These are phyloP conservation scores for Suillus ampliporus DNA, from an alignment of 768 basidiomycete species.

Conservation along the genomic window DNA sequence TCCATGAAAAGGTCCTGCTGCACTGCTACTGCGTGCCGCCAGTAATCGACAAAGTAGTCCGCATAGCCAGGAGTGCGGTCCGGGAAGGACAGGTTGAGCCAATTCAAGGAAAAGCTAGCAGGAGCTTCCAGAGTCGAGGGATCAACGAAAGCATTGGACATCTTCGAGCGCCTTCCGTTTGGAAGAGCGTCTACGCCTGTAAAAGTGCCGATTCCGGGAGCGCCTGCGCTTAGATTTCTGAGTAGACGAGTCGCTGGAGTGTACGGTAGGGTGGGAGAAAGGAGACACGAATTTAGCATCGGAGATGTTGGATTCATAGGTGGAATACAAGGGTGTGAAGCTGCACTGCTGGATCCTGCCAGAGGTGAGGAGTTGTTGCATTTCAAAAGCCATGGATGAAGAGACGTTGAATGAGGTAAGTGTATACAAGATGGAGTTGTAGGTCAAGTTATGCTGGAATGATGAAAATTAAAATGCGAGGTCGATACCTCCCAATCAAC, in stretches of 20 bases:
- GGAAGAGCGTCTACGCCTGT: neutral
- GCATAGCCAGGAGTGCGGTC: neutral
- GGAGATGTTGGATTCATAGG: neutral
- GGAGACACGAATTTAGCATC: neutral
- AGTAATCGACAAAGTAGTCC: constrained; percentile 3
- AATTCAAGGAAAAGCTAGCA: neutral
- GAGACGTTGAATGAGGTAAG: neutral
- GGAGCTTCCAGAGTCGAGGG: neutral
- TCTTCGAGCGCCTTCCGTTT: too few relatives aligned
- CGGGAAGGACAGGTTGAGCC: neutral
- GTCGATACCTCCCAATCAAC: neutral
- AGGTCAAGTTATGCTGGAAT: neutral
- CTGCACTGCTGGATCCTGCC: constrained; percentile 2
- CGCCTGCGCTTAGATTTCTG: neutral
- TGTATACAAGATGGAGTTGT: neutral
- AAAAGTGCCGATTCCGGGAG: neutral
- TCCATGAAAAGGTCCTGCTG: neutral
- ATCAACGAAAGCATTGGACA: neutral
- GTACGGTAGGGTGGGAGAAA: neutral
- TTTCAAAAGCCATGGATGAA: neutral
- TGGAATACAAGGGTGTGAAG: neutral
- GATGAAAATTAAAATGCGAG: neutral
- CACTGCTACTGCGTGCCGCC: neutral
- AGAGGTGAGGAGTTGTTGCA: neutral
- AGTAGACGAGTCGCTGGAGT: neutral